Base-by-base conservation (phyloP, 331 rosid genomes). In the Rosa hybrid region DNA sequence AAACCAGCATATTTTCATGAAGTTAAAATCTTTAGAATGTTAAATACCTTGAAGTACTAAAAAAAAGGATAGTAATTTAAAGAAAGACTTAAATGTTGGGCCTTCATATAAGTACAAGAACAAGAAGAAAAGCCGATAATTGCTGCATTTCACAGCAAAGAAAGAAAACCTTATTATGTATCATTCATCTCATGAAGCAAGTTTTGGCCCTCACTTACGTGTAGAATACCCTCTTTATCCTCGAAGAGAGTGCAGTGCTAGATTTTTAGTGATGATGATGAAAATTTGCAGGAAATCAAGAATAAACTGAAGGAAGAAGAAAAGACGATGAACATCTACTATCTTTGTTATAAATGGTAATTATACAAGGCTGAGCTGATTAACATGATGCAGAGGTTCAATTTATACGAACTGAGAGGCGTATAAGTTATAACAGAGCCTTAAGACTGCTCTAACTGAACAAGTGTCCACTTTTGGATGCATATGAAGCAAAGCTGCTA, bases 151-250 rank as follows among this genome's bases (percentile, higher is more conserved):
- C 62, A 72, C 62, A 76, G 34, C 72, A 60, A 73, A 50, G 12
- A 34, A 30, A 75, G 8, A 41, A 71, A 75, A 75, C 7, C 23
- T 17, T 30, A 8, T 23, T 14, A 60, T 42, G 59, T 53, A 38
- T 62, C 68, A 82, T 50, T 88, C 85, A 92, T 97, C 95, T 94
- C 97, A 73, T 92, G 96, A 74, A 94, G 95, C 89, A 94, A 90
- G 87, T 91, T 94, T 86, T 87, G 79, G 9, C 97, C 98, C 86
- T 94, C 97, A 42, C 97, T 94, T 76, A 94, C 96, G 91, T 94
- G 94, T 94, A 94, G 88, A 94, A 94, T 76, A 94, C 97, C 79
- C 94, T 87, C 84, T 94, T 94, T 84, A 94, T 94, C 85, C 90
- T 89, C 59, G 98, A 88, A 86, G 98, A 88, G 85, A 94, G 98